phyloP scores from a whole-genome alignment of 2,329 filamentous ascomycete genomes.

The Beauveria sp. region DNA sequence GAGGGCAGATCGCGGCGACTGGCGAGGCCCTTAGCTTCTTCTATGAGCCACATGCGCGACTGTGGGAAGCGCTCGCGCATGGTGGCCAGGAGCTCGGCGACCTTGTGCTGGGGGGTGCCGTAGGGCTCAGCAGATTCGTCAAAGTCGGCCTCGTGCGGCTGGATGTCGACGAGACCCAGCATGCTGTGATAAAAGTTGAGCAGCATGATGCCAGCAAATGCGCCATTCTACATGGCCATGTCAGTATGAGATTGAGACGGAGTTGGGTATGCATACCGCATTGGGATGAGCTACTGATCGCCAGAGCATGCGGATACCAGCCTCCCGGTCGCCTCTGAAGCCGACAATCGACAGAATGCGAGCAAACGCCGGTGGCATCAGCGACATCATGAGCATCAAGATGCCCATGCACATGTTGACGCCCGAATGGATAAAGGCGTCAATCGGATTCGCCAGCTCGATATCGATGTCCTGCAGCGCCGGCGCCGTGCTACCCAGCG shows the following conservation, averaged over 20 bases:
- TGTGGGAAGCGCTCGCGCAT: slow-evolving; percentile 76
- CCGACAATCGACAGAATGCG: slow-evolving; percentile 81
- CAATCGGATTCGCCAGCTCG: slow-evolving; percentile 53
- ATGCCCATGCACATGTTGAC: slow-evolving; percentile 85
- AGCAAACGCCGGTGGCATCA: slow-evolving; percentile 87
- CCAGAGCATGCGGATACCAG: slow-evolving; percentile 83
- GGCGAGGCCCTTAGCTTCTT: slow-evolving; percentile 72
- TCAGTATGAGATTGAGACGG: not conserved
- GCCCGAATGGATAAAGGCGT: slow-evolving; percentile 84
- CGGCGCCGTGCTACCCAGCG: slow-evolving; percentile 1
- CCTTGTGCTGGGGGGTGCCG: slow-evolving; percentile 64
- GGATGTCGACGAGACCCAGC: slow-evolving; percentile 79
- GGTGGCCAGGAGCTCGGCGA: slow-evolving; percentile 57
- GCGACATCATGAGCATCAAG: slow-evolving; percentile 77
- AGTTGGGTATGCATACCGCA: slow-evolving; percentile 33
- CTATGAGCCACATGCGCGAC: slow-evolving; percentile 77
- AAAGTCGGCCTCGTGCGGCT: slow-evolving; percentile 52
- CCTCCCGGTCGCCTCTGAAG: slow-evolving; percentile 79
- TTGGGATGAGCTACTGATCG: slow-evolving; percentile 77
- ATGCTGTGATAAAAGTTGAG: slow-evolving; percentile 85
- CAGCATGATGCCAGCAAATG: slow-evolving; percentile 72
- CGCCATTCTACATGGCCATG: slow-evolving; percentile 55
- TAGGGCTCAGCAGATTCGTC: slow-evolving; percentile 50
- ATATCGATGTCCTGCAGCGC: slow-evolving; percentile 9
- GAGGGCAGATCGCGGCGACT: slow-evolving; percentile 58